These are phyloP conservation scores for Oleoguttula mirabilis DNA, from an alignment of 495 filamentous ascomycete species.

Conservation along the genomic window DNA sequence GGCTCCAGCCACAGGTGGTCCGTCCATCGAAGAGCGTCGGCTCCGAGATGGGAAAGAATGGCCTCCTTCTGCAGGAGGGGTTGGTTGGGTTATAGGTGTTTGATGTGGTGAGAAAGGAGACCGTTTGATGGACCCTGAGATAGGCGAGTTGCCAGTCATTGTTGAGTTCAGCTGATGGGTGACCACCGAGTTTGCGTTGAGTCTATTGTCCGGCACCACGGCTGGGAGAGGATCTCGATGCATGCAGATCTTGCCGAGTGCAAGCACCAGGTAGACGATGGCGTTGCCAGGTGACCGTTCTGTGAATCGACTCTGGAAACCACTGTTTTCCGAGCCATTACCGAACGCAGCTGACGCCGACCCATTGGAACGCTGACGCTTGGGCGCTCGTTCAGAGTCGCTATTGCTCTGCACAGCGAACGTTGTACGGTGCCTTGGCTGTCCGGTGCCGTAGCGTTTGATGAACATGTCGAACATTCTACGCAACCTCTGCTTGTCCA, in stretches of 20 bases:
- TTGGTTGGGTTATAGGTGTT: conserved; percentile 14
- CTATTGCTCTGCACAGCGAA: conserved; percentile 4
- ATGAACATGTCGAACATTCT: conserved; percentile 42
- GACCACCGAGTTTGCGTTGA: conserved; percentile 2
- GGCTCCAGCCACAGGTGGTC: conserved; percentile 1
- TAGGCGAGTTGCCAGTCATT: conserved; percentile 19
- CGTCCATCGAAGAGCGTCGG: conserved; percentile 12
- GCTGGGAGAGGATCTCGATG: conserved; percentile 51
- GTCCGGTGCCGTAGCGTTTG: conserved; percentile 21
- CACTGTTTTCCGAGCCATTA: background rate
- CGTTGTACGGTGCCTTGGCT: background rate
- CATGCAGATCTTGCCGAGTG: conserved; percentile 73
- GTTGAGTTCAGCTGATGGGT: conserved; percentile 5
- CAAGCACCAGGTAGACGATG: conserved; percentile 68
- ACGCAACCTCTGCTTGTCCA: conserved; percentile 43
- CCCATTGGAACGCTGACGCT: conserved; percentile 44
- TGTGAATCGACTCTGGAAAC: conserved; percentile 11
- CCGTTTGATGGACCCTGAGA: conserved; percentile 13
- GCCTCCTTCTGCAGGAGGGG: conserved; percentile 9
- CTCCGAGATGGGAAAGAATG: conserved; percentile 2
- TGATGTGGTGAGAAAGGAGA: conserved; percentile 24
- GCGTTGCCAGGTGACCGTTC: conserved; percentile 58
- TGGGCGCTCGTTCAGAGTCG: conserved; percentile 26
- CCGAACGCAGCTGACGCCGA: conserved; percentile 2
- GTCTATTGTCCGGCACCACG: conserved; percentile 36